phyloP scores from a whole-genome alignment of 495 filamentous ascomycete species.

The Staphylotrichum longicolle region DNA sequence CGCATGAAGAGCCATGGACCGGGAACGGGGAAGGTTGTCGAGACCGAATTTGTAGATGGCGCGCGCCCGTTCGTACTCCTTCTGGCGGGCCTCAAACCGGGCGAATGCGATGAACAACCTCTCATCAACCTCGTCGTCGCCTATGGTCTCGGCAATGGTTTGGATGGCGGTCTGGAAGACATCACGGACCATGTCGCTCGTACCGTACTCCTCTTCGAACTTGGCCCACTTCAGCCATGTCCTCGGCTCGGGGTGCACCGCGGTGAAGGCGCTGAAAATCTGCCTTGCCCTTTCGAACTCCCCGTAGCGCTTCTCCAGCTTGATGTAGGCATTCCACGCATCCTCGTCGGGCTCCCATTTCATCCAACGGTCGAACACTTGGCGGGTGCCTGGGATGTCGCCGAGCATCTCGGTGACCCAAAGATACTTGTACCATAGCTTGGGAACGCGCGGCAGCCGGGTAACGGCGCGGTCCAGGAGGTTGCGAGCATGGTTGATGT shows the following conservation, averaged over 20 bases:
- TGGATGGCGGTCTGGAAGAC: slow-evolving; percentile 90
- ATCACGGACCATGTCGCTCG: slow-evolving; percentile 84
- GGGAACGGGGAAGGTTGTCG: slow-evolving; percentile 84
- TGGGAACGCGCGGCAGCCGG: slow-evolving; percentile 84
- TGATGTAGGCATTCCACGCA: slow-evolving; percentile 94
- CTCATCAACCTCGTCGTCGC: slow-evolving; percentile 96
- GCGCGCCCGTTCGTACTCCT: slow-evolving; percentile 91
- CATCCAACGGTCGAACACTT: slow-evolving; percentile 98
- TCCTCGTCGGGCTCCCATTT: slow-evolving; percentile 95
- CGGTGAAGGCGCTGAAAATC: slow-evolving; percentile 89
- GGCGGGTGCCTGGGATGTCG: slow-evolving; percentile 86
- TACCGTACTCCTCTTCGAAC: slow-evolving; percentile 94
- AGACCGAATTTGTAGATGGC: slow-evolving; percentile 97
- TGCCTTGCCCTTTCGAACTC: slow-evolving; percentile 81
- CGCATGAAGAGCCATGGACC: slow-evolving; percentile 81
- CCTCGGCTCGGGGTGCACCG: slow-evolving; percentile 89
- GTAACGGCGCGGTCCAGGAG: slow-evolving; percentile 92
- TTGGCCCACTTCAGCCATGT: slow-evolving; percentile 99
- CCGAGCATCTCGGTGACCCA: slow-evolving; percentile 98
- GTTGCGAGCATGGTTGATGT: slow-evolving; percentile 97
- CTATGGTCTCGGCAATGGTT: slow-evolving; percentile 83
- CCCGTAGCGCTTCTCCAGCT: slow-evolving; percentile 90
- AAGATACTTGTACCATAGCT: slow-evolving; percentile 98
- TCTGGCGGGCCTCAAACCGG: slow-evolving; percentile 86
- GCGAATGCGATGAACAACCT: slow-evolving; percentile 91